Evolutionary conservation across 1,284 basidiomycete genomes (phyloP).

Genomic region (Sanghuangporus sanghuang): DNA sequence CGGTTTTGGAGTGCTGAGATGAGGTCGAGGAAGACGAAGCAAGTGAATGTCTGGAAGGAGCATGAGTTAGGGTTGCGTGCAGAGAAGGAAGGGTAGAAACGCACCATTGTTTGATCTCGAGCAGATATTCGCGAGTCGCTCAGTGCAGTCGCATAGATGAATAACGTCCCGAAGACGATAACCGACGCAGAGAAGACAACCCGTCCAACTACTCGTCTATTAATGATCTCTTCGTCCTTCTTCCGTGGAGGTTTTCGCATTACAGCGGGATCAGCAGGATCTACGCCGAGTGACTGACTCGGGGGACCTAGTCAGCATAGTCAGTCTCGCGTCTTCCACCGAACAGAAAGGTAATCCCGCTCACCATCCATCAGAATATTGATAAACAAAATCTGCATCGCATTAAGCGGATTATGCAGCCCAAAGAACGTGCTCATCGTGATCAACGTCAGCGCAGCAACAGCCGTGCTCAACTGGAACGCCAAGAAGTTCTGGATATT

Average conservation of each 20-base stretch:
- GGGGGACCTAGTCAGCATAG: conserved; percentile 64
- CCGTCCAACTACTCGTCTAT: conserved; percentile 63
- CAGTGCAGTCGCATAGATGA: conserved; percentile 80
- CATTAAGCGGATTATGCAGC: conserved; percentile 80
- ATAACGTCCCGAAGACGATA: conserved; percentile 86
- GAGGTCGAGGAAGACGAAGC: conserved; percentile 95
- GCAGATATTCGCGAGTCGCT: conserved; percentile 75
- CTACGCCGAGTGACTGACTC: conserved; percentile 93
- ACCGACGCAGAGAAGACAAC: conserved; percentile 89
- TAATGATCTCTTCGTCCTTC: conserved; percentile 88
- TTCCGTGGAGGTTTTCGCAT: conserved; percentile 87
- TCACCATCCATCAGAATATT: conserved; percentile 97
- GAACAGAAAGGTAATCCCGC: neutral
- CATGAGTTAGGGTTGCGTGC: neutral
- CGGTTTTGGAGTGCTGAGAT: conserved; percentile 94
- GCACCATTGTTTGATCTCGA: conserved; percentile 91
- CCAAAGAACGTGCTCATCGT: conserved; percentile 89
- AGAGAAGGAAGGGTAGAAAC: conserved; percentile 23
- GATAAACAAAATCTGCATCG: conserved; percentile 99
- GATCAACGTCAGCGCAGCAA: conserved; percentile 92
- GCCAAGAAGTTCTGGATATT: conserved; percentile 98
- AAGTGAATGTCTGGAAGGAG: conserved; percentile 79
- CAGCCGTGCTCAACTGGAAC: conserved; percentile 96
- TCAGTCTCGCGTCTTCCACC: conserved; percentile 2
- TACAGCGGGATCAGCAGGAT: conserved; percentile 88